Evolutionary conservation across 169 alveolate species (phyloP).

Genomic region (Eimeria maxima): DNA sequence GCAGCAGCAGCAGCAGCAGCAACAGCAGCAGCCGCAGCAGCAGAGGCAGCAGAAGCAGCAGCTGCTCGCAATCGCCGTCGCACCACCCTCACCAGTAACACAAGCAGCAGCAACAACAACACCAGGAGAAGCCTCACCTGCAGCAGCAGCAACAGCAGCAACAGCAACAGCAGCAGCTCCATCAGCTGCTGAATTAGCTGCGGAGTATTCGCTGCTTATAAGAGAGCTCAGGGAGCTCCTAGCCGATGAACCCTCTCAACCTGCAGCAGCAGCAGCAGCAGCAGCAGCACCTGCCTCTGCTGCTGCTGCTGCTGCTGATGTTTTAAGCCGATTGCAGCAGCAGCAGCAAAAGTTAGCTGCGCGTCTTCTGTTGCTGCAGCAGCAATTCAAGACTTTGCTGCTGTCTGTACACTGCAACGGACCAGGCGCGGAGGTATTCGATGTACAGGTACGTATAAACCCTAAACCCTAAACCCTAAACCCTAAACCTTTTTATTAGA

Average conservation of each 20-base stretch:
- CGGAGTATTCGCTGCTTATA: neutral
- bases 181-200: neutral
- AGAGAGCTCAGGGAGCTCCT: neutral
- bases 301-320: too few relatives aligned
- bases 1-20: slow-evolving; percentile 32
- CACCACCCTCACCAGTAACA: neutral
- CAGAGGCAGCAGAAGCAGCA: neutral
- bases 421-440: slow-evolving; percentile 13
- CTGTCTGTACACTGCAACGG: slow-evolving; percentile 13
- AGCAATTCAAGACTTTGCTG: neutral
- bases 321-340: neutral
- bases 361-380: neutral
- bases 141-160: too few relatives aligned
- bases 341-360: neutral
- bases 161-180: too few relatives aligned
- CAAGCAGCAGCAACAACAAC: neutral
- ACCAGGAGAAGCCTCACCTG: too few relatives aligned
- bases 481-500: neutral
- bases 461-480: slow-evolving; percentile 1
- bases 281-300: too few relatives aligned
- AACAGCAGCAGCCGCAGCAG: neutral
- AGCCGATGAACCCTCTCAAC: too few relatives aligned
- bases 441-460: slow-evolving; percentile 4
- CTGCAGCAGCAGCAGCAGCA: too few relatives aligned
- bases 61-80: slow-evolving; percentile 33